A percentile compares a stretch with the other conserved stretches of the same genome.
Evolutionary conservation across 495 filamentous ascomycete species (phyloP).

Genomic region (Saxispiralis lemnorum): DNA sequence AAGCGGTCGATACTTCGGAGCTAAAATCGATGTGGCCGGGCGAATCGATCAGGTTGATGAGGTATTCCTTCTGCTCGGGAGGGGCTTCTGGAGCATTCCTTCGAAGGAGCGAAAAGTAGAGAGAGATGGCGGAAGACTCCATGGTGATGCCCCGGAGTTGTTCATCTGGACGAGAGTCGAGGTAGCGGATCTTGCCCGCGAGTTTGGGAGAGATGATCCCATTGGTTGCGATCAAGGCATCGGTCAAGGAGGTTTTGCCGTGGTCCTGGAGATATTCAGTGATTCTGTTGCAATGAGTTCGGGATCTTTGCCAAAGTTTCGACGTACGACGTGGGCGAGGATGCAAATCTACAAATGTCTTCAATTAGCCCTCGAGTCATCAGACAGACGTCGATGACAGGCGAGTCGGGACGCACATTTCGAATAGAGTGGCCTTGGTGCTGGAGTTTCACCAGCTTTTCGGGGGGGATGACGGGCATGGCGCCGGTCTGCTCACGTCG

Average conservation of each 20-base stretch:
- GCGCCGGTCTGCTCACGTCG: too few relatives aligned
- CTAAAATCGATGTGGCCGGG: slow-evolving; percentile 98
- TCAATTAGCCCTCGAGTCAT: slow-evolving; percentile 8
- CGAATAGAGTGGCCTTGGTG: slow-evolving; percentile 67
- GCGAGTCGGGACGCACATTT: slow-evolving; percentile 43
- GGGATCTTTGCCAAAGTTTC: neutral
- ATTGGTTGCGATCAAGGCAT: slow-evolving; percentile 93
- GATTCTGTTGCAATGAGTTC: neutral
- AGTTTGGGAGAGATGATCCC: slow-evolving; percentile 97
- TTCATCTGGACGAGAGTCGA: slow-evolving; percentile 92
- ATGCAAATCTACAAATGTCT: slow-evolving; percentile 76
- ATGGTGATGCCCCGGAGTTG: slow-evolving; percentile 96
- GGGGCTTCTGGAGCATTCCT: slow-evolving; percentile 47
- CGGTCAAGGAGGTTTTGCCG: slow-evolving; percentile 94
- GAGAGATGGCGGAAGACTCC: slow-evolving; percentile 95
- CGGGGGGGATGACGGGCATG: slow-evolving; percentile 78
- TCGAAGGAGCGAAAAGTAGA: slow-evolving; percentile 83
- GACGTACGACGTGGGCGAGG: slow-evolving; percentile 79
- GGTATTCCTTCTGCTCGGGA: slow-evolving; percentile 64
- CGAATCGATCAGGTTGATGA: slow-evolving; percentile 96
- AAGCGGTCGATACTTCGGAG: slow-evolving; percentile 92
- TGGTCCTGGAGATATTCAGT: slow-evolving; percentile 45
- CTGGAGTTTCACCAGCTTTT: slow-evolving; percentile 74
- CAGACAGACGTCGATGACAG: neutral
- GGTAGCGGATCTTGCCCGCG: slow-evolving; percentile 92